Percentiles rank a stretch among this genome's conserved stretches.
Evolutionary conservation across 116 monocot species (phyloP).

Genomic region (Trichopus zeylanicus): DNA sequence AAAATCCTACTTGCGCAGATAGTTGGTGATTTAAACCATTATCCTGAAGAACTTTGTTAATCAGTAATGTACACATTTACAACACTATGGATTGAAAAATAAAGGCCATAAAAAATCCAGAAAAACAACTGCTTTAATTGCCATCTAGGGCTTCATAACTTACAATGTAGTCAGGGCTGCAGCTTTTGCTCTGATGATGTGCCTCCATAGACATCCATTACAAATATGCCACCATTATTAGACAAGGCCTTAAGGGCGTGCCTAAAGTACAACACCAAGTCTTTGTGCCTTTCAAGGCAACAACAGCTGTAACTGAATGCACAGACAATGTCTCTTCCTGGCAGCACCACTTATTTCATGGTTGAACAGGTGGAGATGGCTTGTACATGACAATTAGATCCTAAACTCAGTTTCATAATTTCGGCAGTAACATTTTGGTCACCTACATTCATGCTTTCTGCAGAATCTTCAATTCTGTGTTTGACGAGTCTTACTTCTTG

Average conservation of each 20-base stretch:
- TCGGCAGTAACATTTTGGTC: slow-evolving; percentile 19
- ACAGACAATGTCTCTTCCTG: slow-evolving; percentile 80
- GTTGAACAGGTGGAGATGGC: slow-evolving; percentile 4
- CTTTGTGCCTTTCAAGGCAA: slow-evolving; percentile 69
- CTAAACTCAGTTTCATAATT: background rate
- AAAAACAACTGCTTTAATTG: background rate
- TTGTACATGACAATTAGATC: slow-evolving; percentile 2
- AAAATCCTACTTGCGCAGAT: no score
- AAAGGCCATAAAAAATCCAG: no score
- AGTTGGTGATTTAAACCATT: no score
- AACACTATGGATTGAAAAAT: no score
- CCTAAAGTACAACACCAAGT: slow-evolving; percentile 76
- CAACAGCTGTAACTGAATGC: slow-evolving; percentile 99
- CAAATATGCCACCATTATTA: slow-evolving; percentile 81
- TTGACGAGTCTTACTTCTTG: slow-evolving; percentile 33
- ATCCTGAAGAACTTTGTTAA: no score
- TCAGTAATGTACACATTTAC: no score
- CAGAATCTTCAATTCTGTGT: slow-evolving; percentile 15
- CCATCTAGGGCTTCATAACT: slow-evolving; percentile 7
- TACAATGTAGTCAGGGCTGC: slow-evolving; percentile 61
- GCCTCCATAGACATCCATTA: slow-evolving; percentile 97
- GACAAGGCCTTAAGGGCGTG: slow-evolving; percentile 54
- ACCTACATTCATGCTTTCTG: slow-evolving; percentile 11
- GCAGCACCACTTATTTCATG: slow-evolving; percentile 27
- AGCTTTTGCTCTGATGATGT: slow-evolving; percentile 72